A percentile compares a stretch with the other conserved stretches of the same genome.
Evolutionary conservation across 805 yeast species (phyloP).

Genomic region (Ogataea sp.): DNA sequence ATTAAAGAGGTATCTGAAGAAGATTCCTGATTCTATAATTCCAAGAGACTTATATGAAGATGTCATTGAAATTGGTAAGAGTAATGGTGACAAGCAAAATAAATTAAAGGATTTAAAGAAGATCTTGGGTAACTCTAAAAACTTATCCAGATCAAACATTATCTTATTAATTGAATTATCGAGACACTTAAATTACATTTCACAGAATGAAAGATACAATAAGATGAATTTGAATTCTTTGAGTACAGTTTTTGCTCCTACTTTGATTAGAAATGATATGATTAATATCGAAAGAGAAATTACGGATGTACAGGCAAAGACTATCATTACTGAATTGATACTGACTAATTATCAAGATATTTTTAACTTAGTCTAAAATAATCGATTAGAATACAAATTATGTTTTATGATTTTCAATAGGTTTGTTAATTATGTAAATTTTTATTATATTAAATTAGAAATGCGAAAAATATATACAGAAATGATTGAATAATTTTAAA

Average conservation of each 20-base stretch:
- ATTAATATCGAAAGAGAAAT: conserved; percentile 74
- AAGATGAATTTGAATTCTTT: conserved; percentile 80
- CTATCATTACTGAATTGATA: conserved; percentile 69
- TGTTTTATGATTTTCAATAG: too few relatives aligned
- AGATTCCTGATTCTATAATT: conserved; percentile 78
- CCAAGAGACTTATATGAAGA: conserved; percentile 61
- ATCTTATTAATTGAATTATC: conserved; percentile 48
- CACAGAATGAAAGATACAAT: conserved; percentile 44
- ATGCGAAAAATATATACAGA: too few relatives aligned
- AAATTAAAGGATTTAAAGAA: conserved; percentile 35
- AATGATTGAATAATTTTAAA: too few relatives aligned
- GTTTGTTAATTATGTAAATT: not conserved
- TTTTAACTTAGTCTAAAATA: too few relatives aligned
- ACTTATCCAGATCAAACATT: conserved; percentile 62
- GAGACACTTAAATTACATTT: conserved; percentile 58
- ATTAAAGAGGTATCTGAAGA: conserved; percentile 77
- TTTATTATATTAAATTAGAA: too few relatives aligned
- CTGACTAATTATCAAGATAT: conserved; percentile 37
- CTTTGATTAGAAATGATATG: conserved; percentile 60
- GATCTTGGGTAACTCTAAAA: conserved; percentile 33
- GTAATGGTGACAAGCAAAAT: too few relatives aligned
- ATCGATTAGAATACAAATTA: conserved; percentile 12
- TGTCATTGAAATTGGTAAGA: conserved; percentile 50
- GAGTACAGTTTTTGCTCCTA: conserved; percentile 92
- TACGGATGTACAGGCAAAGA: conserved; percentile 73